Evolutionary conservation across 345 rosid species (phyloP).

Genomic region (Syzygium grande): DNA sequence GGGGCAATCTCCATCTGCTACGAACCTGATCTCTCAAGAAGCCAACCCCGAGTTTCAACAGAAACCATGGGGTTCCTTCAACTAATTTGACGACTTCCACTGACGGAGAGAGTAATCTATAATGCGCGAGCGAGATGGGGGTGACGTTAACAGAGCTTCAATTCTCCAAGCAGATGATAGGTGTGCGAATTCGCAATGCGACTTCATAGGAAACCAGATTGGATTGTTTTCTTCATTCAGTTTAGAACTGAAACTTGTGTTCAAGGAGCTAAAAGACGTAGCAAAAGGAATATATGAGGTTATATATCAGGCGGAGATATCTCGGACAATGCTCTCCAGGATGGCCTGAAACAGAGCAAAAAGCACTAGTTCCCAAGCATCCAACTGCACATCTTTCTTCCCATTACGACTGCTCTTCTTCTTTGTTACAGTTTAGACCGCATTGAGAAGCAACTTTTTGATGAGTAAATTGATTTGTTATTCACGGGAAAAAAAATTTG

Average conservation of each 20-base stretch:
- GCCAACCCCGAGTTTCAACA: no score
- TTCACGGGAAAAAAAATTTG: neutral
- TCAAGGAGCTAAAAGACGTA: slow-evolving; percentile 4
- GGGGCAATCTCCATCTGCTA: neutral
- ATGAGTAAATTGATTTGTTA: neutral
- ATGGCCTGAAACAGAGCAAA: slow-evolving; percentile 21
- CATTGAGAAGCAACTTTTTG: neutral
- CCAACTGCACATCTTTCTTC: neutral
- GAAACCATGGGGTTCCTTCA: neutral
- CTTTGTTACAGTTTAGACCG: neutral
- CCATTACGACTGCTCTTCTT: neutral
- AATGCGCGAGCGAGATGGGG: no score
- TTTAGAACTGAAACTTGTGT: slow-evolving; percentile 2
- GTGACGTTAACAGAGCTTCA: no score
- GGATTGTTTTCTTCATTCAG: neutral
- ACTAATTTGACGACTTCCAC: neutral
- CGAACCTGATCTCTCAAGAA: neutral
- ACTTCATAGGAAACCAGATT: neutral
- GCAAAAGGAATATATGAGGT: neutral
- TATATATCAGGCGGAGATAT: neutral
- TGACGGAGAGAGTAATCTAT: neutral
- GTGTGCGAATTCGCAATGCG: no score
- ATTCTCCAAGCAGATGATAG: no score
- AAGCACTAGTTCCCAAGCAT: neutral
- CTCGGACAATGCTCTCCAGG: neutral